Conservation (phyloP, 1,139 yeast genomes). For the Sporopachydermia cereana region DNA sequence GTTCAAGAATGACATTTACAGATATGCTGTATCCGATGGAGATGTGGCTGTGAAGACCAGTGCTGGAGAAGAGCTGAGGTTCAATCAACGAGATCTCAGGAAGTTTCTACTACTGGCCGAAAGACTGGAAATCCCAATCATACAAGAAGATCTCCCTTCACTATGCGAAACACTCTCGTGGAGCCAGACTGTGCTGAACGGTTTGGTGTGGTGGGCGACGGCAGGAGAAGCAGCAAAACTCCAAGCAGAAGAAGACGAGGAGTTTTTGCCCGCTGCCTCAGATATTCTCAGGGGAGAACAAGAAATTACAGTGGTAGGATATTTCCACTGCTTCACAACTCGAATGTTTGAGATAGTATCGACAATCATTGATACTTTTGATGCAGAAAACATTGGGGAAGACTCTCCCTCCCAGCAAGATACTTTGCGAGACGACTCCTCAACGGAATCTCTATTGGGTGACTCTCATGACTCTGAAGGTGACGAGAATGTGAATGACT, state of each 20-base stretch:
- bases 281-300: neutral
- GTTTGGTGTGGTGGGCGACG: conserved; percentile 75
- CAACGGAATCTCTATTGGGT: conserved; percentile 2
- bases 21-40: conserved; percentile 16
- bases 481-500: conserved; percentile 9
- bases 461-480: conserved; percentile 9
- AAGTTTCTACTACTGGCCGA: conserved; percentile 22
- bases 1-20: conserved; percentile 40
- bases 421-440: conserved; percentile 4
- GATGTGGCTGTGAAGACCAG: conserved; percentile 12
- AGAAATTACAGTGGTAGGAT: conserved; percentile 17
- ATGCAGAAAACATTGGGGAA: conserved; percentile 9
- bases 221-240: conserved; percentile 51
- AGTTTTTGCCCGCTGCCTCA: conserved; percentile 4
- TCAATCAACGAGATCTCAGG: conserved; percentile 24
- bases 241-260: conserved; percentile 24
- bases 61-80: conserved; percentile 11
- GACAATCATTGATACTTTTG: conserved; percentile 13
- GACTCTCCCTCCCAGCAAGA: neutral
- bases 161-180: conserved; percentile 47
- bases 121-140: conserved; percentile 19
- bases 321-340: conserved; percentile 21
- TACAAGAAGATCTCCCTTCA: conserved; percentile 23
- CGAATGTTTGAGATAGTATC: conserved; percentile 16
- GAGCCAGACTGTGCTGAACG: conserved; percentile 57